phyloP scores from a whole-genome alignment of 1,139 yeast genomes.

The Blastobotrys petasosporus region DNA sequence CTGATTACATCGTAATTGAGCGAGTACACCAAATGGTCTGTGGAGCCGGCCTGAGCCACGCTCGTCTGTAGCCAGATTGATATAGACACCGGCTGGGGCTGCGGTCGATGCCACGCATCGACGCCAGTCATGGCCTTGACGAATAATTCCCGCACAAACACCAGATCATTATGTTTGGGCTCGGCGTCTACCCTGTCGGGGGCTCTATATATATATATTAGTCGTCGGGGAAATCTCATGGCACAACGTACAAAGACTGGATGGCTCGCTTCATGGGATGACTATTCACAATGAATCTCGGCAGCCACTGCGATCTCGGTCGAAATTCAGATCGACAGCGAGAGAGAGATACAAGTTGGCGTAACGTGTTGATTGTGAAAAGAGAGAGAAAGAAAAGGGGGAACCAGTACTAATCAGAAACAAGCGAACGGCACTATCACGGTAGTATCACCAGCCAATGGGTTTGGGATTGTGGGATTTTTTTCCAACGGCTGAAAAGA shows the following conservation, averaged over 20 bases:
- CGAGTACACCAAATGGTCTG: conserved; percentile 75
- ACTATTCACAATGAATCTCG: no score
- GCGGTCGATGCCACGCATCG: conserved; percentile 70
- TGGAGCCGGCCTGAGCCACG: conserved; percentile 61
- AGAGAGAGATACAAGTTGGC: conserved; percentile 1
- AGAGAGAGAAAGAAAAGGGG: background rate
- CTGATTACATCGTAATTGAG: conserved; percentile 84
- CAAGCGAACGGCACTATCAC: no score
- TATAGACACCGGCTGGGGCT: conserved; percentile 62
- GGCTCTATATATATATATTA: background rate
- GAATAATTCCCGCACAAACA: conserved; percentile 52
- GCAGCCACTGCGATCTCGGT: no score
- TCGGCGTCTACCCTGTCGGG: background rate
- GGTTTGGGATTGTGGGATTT: no score
- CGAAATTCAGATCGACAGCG: background rate
- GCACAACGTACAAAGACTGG: conserved; percentile 4
- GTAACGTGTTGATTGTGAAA: background rate
- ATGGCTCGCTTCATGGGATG: background rate
- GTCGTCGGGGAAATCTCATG: background rate
- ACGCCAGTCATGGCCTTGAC: conserved; percentile 64
- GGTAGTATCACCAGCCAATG: no score
- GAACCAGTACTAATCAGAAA: background rate
- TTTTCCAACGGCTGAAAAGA: background rate
- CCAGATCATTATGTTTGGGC: conserved; percentile 39
- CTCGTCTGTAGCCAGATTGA: conserved; percentile 59